Evolutionary conservation across 306 rosid genomes (phyloP).

Genomic region (Boehmeria nivea): DNA sequence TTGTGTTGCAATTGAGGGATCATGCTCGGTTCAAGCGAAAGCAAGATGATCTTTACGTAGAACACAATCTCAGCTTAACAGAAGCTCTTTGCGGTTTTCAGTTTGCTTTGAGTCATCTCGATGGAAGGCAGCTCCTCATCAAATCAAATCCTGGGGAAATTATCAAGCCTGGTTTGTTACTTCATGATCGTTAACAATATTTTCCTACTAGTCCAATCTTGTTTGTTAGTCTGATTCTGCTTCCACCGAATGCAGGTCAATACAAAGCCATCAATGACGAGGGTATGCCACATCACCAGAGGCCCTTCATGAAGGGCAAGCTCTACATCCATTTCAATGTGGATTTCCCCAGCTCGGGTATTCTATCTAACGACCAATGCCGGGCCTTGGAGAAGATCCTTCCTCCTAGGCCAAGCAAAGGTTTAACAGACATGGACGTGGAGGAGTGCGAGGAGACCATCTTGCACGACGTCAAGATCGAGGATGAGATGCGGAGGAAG

Average conservation of each 20-base stretch:
- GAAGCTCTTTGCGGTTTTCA: constrained; percentile 78
- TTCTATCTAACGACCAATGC: constrained; percentile 52
- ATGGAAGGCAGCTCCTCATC: constrained; percentile 54
- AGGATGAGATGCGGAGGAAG: constrained; percentile 79
- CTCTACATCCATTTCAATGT: constrained; percentile 80
- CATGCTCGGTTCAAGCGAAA: constrained; percentile 71
- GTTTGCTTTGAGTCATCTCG: constrained; percentile 56
- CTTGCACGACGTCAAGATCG: constrained; percentile 75
- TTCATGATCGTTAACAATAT: not conserved
- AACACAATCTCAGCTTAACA: constrained; percentile 59
- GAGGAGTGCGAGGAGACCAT: constrained; percentile 96
- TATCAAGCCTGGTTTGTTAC: constrained; percentile 55
- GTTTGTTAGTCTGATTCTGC: constrained; percentile 71
- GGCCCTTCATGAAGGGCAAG: constrained; percentile 92
- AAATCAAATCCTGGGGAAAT: constrained; percentile 67
- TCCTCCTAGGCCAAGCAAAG: constrained; percentile 50
- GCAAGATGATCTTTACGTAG: constrained; percentile 65
- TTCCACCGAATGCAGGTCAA: constrained; percentile 46
- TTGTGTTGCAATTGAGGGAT: constrained; percentile 67
- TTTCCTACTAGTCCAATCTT: no score
- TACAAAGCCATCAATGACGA: constrained; percentile 82
- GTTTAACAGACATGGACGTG: constrained; percentile 74
- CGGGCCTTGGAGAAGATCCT: constrained; percentile 53
- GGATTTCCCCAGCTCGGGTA: constrained; percentile 77
- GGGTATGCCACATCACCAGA: constrained; percentile 89